phyloP scores from a whole-genome alignment of 169 alveolate genomes.

The Babesia sp. region DNA sequence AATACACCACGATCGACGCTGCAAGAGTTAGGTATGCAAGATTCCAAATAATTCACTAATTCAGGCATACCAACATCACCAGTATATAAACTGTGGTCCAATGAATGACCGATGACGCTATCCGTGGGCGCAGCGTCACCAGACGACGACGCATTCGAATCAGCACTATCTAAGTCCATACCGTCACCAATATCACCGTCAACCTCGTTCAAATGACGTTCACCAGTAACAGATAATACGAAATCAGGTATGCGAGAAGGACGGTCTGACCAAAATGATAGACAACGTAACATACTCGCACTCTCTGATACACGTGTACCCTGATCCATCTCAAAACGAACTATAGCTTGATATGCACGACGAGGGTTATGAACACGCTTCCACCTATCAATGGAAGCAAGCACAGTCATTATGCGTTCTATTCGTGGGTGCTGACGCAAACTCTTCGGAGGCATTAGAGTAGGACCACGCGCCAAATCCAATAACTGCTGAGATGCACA shows the following conservation, averaged over 20 bases:
- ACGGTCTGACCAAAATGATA: constrained; percentile 52
- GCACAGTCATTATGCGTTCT: constrained; percentile 15
- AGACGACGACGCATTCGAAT: not conserved
- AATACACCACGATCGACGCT: constrained; percentile 25
- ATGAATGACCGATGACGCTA: constrained; percentile 4
- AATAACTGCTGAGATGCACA: not conserved
- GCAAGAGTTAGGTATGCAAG: constrained; percentile 35
- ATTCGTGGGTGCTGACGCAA: not conserved
- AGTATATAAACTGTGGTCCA: constrained; percentile 18
- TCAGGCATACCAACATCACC: constrained; percentile 42
- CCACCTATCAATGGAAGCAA: constrained; percentile 40
- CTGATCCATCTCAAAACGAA: not conserved
- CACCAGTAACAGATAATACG: not conserved
- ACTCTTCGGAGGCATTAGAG: not conserved
- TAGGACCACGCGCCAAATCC: not conserved
- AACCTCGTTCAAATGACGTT: not conserved
- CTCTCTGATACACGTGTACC: not conserved
- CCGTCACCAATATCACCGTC: not conserved
- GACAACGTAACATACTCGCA: not conserved
- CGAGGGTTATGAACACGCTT: constrained; percentile 31
- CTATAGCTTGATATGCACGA: constrained; percentile 37
- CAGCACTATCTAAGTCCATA: not conserved
- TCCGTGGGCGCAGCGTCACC: not conserved
- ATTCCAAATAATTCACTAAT: constrained; percentile 22
- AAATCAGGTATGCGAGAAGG: not conserved